Evolutionary conservation across 225 moss, liverwort and hornwort species (phyloP), one percentile per base, ranked within the genome.

Genomic region (Straminergon stramineum): DNA sequence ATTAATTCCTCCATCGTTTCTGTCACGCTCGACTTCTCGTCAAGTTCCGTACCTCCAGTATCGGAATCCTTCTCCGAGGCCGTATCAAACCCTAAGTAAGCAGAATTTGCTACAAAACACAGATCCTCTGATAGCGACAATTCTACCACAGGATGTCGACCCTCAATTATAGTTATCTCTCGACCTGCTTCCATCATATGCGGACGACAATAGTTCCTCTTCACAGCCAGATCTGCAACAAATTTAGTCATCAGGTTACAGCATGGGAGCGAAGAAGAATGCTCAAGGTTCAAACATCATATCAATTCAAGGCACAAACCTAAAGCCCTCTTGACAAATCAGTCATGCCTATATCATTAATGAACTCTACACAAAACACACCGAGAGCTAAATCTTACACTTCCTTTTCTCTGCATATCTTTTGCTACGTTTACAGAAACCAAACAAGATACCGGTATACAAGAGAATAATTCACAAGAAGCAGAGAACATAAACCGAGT

Each of bases 81-180:
- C 55, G 90, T 68, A 86, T 92, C 88, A 81, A 84, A 91, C 9
- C 96, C 96, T 89, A 96, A 86, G 70, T 94, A 96, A 75, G 91
- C 77, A 66, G 96, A 96, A 90, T 96, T 96, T 39, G 94, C 91
- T 64, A 94, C 93, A 92, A 94, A 96, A 63, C 70, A 89, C 53
- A 88, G 39, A 58, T 94, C 91, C 73, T 88, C 86, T 84, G 93
- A 87, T 63, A 96, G 73, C 45, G 94, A 94, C 62, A 93, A 79
- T 86, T 96, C 96, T 26, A 95, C 96, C 48, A 96, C 95, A 83
- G 96, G 95, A 90, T 96, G 96, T 64, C 96, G 94, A 84, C 96
- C 96, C 63, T 92, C 94, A 86, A 96, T 81, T 71, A 96, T 94
- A 58, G 93, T 96, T 79, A 96, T 89, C 91, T 96, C 96, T 86